Base-by-base conservation (phyloP, 2,329 filamentous ascomycete species). In the Trematosphaeria pertusa region DNA sequence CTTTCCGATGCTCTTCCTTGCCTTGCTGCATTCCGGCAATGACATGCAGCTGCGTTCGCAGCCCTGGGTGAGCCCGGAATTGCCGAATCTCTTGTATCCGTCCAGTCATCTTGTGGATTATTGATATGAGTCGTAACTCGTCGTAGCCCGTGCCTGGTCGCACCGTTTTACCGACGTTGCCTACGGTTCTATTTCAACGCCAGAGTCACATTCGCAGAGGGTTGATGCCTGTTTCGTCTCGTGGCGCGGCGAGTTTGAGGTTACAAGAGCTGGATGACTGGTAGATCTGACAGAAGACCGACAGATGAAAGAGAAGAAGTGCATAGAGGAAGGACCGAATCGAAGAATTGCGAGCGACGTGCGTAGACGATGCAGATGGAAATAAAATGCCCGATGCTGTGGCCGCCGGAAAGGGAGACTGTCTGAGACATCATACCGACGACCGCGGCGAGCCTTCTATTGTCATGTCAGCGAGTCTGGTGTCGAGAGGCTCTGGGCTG, bases 161-260 rank as follows among this genome's bases (percentile, higher is more conserved):
- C 43, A 53, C 51, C 20, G 30, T 31, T 33, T 48, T 53, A 42
- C 48, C 48, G 53, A 56, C 35, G 50, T 56, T 54, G 43, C 44
- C 43, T 43, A 48, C 37, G 46, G 59, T 54, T 50, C 46, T 26
- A 56, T 50, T 28, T 39, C 26, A 47, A 45, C 45, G 52, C 47
- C 36, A 46, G 37, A 34, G 41, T 46, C 33, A 35, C 44, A n/a
- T 46, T 37, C 34, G 41, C 37, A 42, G 38, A 51, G 38, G 24
- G 34, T 17, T 17, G 30, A 46, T 48, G 37, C 37, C 28, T 53
- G 43, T 34, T 43, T 47, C 40, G 47, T 41, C 30, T 24, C 28
- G 42, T 46, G 38, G 18, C 44, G 46, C 39, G 15, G 39, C 39
- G 15, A 28, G 37, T 20, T 22, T 38, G 20, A 35, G 32, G 26